Evolutionary conservation across 1,284 basidiomycete genomes (phyloP).

Genomic region (Xerocomus amazonicus): DNA sequence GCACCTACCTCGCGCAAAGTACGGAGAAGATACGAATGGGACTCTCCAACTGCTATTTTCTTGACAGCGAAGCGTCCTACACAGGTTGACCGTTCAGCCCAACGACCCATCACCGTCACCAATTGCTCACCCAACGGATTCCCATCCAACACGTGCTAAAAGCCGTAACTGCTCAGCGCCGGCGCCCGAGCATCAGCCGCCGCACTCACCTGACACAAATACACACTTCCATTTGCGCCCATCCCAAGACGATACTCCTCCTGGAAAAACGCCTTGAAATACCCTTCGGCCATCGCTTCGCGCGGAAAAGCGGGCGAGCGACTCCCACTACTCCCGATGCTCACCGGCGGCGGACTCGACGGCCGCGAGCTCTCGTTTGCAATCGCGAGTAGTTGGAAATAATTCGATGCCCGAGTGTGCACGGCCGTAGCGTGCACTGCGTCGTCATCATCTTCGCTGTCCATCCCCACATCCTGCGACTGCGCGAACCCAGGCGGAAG

Average conservation of each 20-base stretch:
- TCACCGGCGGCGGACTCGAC: slow-evolving; percentile 43
- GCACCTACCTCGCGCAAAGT: slow-evolving; percentile 71
- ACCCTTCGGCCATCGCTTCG: slow-evolving; percentile 75
- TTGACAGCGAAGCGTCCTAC: slow-evolving; percentile 86
- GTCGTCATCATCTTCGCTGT: slow-evolving; percentile 26
- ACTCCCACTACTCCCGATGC: slow-evolving; percentile 17
- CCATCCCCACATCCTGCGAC: slow-evolving; percentile 2
- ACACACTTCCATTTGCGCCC: slow-evolving; percentile 90
- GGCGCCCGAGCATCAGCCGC: not conserved
- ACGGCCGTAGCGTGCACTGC: slow-evolving; percentile 17
- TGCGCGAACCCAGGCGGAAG: slow-evolving; percentile 39
- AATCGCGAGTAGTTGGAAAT: slow-evolving; percentile 68
- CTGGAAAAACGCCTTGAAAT: slow-evolving; percentile 84
- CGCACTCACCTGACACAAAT: slow-evolving; percentile 68
- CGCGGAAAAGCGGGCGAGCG: slow-evolving; percentile 45
- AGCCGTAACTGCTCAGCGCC: not conserved
- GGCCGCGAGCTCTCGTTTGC: slow-evolving; percentile 65
- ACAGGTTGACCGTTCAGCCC: slow-evolving; percentile 7
- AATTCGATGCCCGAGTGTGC: slow-evolving; percentile 59
- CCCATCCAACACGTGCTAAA: slow-evolving; percentile 75
- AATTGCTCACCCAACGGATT: slow-evolving; percentile 59
- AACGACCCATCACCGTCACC: too few species aligned
- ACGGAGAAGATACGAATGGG: slow-evolving; percentile 76
- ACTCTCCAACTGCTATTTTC: slow-evolving; percentile 91
- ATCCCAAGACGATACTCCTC: slow-evolving; percentile 85